Conservation (phyloP, 2,329 filamentous ascomycete genomes). For the Xylariaceae sp. region DNA sequence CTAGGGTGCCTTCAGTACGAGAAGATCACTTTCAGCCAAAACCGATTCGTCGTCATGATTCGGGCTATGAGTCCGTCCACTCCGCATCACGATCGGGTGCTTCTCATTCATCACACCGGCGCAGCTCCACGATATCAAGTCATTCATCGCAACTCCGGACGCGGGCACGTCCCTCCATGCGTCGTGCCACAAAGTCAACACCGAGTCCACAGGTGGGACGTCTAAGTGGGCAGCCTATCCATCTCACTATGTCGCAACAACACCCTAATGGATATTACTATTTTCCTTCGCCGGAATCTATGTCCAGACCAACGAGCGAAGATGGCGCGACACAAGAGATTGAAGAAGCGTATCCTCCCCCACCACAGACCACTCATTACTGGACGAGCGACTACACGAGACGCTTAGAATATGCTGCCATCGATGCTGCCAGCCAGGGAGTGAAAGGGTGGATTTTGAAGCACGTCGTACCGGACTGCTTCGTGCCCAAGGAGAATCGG, state of each 20-base stretch:
- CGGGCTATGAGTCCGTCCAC: slow-evolving; percentile 52
- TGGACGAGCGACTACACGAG: slow-evolving; percentile 63
- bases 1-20: slow-evolving; percentile 7
- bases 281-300: slow-evolving; percentile 41
- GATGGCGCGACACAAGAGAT: slow-evolving; percentile 7
- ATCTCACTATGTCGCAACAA: slow-evolving; percentile 22
- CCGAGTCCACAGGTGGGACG: slow-evolving; percentile 17
- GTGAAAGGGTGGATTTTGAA: slow-evolving; percentile 57
- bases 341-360: slow-evolving; percentile 29
- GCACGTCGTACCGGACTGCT: slow-evolving; percentile 57
- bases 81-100: slow-evolving; percentile 35
- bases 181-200: slow-evolving; percentile 36
- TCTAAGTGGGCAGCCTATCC: slow-evolving; percentile 19
- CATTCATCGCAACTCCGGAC: slow-evolving; percentile 28
- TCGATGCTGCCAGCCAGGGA: slow-evolving; percentile 57
- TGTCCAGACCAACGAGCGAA: slow-evolving; percentile 5
- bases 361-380: slow-evolving; percentile 59
- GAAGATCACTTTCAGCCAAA: slow-evolving; percentile 28
- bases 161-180: slow-evolving; percentile 37
- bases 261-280: slow-evolving; percentile 41
- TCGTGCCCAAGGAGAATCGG: slow-evolving; percentile 45
- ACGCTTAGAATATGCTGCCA: slow-evolving; percentile 61
- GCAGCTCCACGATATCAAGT: slow-evolving; percentile 25
- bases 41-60: slow-evolving; percentile 52
- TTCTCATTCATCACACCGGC: slow-evolving; percentile 29